Conservation (phyloP, 2,329 filamentous ascomycete genomes). For the Delphinella strobiligena region DNA sequence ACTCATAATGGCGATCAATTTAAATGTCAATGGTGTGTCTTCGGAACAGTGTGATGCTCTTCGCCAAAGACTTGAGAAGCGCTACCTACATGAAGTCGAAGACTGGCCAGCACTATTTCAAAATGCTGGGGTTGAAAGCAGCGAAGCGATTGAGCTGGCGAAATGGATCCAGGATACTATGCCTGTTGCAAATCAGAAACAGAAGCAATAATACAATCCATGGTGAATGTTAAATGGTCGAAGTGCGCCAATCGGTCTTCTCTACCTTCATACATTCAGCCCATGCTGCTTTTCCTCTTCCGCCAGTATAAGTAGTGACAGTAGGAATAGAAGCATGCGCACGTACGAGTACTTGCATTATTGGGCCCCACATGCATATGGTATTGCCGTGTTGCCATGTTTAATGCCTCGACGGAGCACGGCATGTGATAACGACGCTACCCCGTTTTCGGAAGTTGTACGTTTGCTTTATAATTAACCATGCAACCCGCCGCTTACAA, state of each 20-base stretch:
- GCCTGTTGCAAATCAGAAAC: conserved; percentile 7
- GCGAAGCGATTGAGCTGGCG: conserved; percentile 6
- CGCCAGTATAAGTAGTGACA: too few species aligned
- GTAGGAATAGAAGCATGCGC: too few species aligned
- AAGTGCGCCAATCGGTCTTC: too few species aligned
- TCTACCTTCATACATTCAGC: too few species aligned
- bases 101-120: conserved; percentile 21
- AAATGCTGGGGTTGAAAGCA: conserved; percentile 2
- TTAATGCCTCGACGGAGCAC: too few species aligned
- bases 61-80: conserved; percentile 21
- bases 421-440: neutral
- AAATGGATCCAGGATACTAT: conserved; percentile 15
- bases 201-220: too few species aligned
- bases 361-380: too few species aligned
- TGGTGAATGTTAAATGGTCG: too few species aligned
- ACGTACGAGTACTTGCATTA: too few species aligned
- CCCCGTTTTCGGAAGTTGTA: neutral
- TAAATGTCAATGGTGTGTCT: conserved; percentile 15
- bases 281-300: too few species aligned
- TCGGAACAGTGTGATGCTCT: conserved; percentile 1
- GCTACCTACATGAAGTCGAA: conserved; percentile 37
- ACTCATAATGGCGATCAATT: conserved; percentile 41
- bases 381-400: too few species aligned
- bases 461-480: neutral
- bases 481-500: neutral